Conservation (phyloP, 768 basidiomycete species). For the Tremella mesenterica region DNA sequence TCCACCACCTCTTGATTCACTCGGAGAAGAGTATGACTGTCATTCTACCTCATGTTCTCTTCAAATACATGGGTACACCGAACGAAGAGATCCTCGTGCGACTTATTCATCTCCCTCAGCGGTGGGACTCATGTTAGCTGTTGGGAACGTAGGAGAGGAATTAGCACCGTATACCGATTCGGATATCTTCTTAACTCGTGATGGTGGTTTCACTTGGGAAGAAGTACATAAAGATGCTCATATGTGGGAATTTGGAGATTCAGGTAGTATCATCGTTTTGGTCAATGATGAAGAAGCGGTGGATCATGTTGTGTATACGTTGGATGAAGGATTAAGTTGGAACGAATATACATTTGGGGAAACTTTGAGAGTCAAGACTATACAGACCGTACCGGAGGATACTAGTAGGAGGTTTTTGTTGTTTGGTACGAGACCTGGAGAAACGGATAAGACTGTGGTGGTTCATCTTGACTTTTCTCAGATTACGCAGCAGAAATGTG, state of each 20-base stretch:
- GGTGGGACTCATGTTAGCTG: conserved; percentile 87
- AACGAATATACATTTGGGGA: conserved; percentile 77
- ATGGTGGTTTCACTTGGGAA: conserved; percentile 96
- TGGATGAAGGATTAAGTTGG: conserved; percentile 82
- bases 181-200: conserved; percentile 92
- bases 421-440: conserved; percentile 56
- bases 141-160: conserved; percentile 84
- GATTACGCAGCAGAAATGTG: conserved; percentile 67
- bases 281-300: conserved; percentile 92
- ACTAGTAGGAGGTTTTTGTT: conserved; percentile 86
- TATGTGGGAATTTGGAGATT: conserved; percentile 96
- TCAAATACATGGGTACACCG: conserved; percentile 93
- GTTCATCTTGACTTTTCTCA: conserved; percentile 83
- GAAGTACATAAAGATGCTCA: conserved; percentile 98
- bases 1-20: conserved; percentile 68
- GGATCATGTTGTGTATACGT: conserved; percentile 78
- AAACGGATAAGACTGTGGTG: conserved; percentile 52
- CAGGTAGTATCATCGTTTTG: conserved; percentile 84
- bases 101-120: conserved; percentile 90
- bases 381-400: conserved; percentile 82
- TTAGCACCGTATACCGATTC: conserved; percentile 73
- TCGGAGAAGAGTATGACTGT: conserved; percentile 64
- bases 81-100: conserved; percentile 76
- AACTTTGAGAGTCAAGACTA: conserved; percentile 61
- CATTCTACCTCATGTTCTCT: conserved; percentile 63